These are phyloP conservation scores for Macadamia tetraphylla DNA, from an alignment of 164 flowering plant genomes.

Conservation along the genomic window DNA sequence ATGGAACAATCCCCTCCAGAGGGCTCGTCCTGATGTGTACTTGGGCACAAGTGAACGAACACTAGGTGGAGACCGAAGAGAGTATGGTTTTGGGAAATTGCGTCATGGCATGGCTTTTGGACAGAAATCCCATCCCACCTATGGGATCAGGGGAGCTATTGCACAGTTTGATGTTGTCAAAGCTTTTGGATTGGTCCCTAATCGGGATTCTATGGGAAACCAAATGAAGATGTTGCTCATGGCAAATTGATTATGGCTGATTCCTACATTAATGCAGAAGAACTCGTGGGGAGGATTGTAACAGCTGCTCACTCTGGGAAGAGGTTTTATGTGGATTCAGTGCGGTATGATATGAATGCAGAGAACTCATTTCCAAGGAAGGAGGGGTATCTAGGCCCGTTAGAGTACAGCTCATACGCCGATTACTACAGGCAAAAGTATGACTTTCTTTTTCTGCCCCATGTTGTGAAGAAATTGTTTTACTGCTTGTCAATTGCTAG, in stretches of 20 bases:
- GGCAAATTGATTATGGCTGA: constrained; percentile 77
- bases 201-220: constrained; percentile 30
- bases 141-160: constrained; percentile 96
- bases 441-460: constrained; percentile 9
- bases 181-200: constrained; percentile 83
- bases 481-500: background rate
- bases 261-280: constrained; percentile 43
- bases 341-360: constrained; percentile 84
- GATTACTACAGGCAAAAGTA: constrained; percentile 96
- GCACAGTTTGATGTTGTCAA: constrained; percentile 93
- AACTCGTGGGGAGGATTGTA: constrained; percentile 79
- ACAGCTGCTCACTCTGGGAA: constrained; percentile 99
- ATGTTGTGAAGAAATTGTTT: background rate
- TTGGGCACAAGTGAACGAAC: constrained; percentile 96
- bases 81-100: constrained; percentile 94
- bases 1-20: constrained; percentile 94
- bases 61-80: constrained; percentile 94
- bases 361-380: constrained; percentile 96
- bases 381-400: constrained; percentile 96
- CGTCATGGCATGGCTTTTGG: constrained; percentile 92
- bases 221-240: constrained; percentile 24
- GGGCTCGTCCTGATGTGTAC: constrained; percentile 96
- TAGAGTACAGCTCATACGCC: constrained; percentile 95
- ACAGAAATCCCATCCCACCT: constrained; percentile 87
- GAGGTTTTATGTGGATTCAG: constrained; percentile 92